Evolutionary conservation across 164 flowering plant genomes (phyloP).

Genomic region (Aristolochia fimbriata): DNA sequence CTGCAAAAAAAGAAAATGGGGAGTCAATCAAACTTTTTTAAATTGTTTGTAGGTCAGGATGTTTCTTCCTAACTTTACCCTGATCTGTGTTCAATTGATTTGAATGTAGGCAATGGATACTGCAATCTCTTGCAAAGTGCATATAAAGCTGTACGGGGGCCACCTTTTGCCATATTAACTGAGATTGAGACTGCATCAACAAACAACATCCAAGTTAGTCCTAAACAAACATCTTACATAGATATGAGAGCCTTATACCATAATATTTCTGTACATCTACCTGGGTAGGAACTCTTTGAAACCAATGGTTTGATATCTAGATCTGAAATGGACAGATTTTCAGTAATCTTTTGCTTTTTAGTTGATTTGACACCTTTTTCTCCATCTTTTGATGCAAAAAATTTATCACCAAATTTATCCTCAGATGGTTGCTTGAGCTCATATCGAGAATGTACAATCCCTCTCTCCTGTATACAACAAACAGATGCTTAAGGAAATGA

Average conservation of each 20-base stretch:
- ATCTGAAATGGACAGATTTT: slow-evolving; percentile 9
- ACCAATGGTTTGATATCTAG: slow-evolving; percentile 5
- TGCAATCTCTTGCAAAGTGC: slow-evolving; percentile 54
- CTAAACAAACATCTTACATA: too few species aligned
- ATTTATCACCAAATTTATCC: slow-evolving; percentile 6
- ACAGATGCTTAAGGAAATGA: not conserved
- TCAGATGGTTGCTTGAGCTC: slow-evolving; percentile 24
- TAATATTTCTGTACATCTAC: too few species aligned
- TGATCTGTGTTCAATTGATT: slow-evolving; percentile 37
- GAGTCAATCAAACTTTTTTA: too few species aligned
- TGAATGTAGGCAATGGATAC: slow-evolving; percentile 75
- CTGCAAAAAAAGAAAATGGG: slow-evolving; percentile 15
- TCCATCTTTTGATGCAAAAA: slow-evolving; percentile 8
- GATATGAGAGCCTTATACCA: too few species aligned
- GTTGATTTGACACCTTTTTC: slow-evolving; percentile 3
- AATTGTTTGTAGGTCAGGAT: too few species aligned
- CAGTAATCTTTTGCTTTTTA: slow-evolving; percentile 28
- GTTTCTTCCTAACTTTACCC: slow-evolving; percentile 26
- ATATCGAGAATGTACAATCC: slow-evolving; percentile 27
- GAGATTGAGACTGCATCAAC: slow-evolving; percentile 34
- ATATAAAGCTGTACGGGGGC: slow-evolving; percentile 55
- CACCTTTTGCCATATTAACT: slow-evolving; percentile 67
- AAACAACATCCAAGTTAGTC: not conserved
- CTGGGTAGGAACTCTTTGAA: not conserved
- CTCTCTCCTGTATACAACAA: slow-evolving; percentile 36